Evolutionary conservation across 176 grass and related monocot species (phyloP), one percentile per base, ranked within the genome.

Genomic region (Avena atlantica): DNA sequence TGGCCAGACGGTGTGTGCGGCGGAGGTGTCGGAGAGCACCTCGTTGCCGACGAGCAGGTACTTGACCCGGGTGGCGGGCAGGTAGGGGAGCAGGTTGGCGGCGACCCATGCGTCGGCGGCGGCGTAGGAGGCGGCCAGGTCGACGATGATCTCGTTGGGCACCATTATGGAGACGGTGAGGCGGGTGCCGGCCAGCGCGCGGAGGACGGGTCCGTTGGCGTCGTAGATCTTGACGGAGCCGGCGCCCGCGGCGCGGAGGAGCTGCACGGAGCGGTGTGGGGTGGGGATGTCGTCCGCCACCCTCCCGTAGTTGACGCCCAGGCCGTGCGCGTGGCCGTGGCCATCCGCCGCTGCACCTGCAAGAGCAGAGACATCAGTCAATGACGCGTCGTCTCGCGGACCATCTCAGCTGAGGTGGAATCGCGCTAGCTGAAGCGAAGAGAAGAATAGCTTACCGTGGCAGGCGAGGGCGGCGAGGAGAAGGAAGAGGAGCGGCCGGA

Each of bases 11-110:
- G 96, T 90, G 51, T 52, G 24, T 8, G 86, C 76, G 49, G 94
- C 53, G 84, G 93, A 91, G 47, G 19, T 17, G 85, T 98, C 88
- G 56, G 96, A 95, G 75, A 98, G 93, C 48, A 98, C 69, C 92
- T 98, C 96, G 87, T 98, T 96, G 9, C 96, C 96, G 58, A 98
- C 89, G 80, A 98, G 96, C 12, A 96, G 91, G 87, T 84, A 98
- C 80, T 88, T 92, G 72, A 98, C 62, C 49, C 90, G 87, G 69
- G 94, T 91, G 25, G 5, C 19, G 3, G 76, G 87, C 55, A 81
- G 74, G 88, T 89, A 88, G 21, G 93, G 96, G 23, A 83, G 56
- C 27, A 98, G 63, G 74, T 98, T 94, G 5, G 58, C 25, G 34
- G 82, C 66, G 49, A 98, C 86, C 96, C 93, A 98, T 3, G 42